phyloP scores from a whole-genome alignment of 2,329 filamentous ascomycete genomes.

The Penicillium sp. region DNA sequence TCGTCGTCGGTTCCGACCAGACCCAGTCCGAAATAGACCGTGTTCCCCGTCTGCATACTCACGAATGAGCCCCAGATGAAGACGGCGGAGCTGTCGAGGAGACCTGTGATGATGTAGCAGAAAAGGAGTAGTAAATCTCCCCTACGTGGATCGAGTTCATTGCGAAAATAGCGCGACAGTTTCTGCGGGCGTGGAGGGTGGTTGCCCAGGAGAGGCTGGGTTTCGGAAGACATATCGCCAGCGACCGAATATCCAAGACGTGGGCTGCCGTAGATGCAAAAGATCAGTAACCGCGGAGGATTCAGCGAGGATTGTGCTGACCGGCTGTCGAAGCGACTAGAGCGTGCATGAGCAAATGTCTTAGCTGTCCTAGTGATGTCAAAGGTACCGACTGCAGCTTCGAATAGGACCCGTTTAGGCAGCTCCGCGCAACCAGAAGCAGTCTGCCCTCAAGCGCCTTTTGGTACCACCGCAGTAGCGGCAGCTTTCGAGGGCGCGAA shows the following conservation, averaged over 20 bases:
- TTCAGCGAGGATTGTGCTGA: background rate
- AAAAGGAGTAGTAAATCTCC: conserved; percentile 69
- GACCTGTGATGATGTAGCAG: conserved; percentile 75
- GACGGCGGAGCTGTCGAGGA: conserved; percentile 74
- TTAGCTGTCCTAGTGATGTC: background rate
- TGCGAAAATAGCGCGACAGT: conserved; percentile 9
- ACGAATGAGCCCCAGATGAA: conserved; percentile 80
- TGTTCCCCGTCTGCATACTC: conserved; percentile 85
- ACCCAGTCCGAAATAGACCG: conserved; percentile 75
- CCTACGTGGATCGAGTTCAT: conserved; percentile 61
- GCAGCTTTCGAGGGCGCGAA: no score
- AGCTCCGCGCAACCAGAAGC: no score
- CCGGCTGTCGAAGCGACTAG: background rate
- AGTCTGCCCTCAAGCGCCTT: no score
- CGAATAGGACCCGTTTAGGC: no score
- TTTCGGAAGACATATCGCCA: conserved; percentile 12
- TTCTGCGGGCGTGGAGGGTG: background rate
- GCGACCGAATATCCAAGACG: background rate
- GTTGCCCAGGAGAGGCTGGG: conserved; percentile 15
- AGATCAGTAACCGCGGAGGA: background rate
- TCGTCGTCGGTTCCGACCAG: conserved; percentile 54
- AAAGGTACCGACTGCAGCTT: no score
- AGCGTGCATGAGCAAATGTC: background rate
- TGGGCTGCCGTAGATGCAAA: background rate
- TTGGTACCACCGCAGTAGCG: no score